phyloP scores from a whole-genome alignment of 192 early-diverging fungal species.

The Helicostylum pulchrum region DNA sequence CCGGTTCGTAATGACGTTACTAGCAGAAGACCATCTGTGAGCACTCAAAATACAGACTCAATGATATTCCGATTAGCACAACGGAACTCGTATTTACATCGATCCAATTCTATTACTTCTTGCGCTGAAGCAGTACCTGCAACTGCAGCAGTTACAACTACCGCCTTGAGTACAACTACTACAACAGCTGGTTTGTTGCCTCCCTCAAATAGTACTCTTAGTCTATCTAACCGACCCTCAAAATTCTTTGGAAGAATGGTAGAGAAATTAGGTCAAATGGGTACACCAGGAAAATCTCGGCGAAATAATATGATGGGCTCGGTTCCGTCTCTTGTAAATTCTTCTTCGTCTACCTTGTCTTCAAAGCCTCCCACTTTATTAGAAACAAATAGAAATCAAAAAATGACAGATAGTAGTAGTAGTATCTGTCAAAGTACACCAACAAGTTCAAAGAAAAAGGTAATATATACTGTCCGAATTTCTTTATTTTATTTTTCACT shows the following conservation, averaged over 20 bases:
- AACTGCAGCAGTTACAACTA: neutral
- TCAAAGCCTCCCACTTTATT: neutral
- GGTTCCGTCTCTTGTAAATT: neutral
- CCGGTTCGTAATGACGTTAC: no score
- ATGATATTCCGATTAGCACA: slow-evolving; percentile 11
- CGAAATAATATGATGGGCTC: neutral
- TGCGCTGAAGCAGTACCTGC: no score
- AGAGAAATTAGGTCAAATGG: slow-evolving; percentile 14
- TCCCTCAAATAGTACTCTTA: neutral
- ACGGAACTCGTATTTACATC: slow-evolving; percentile 2
- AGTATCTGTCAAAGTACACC: neutral
- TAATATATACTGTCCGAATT: neutral
- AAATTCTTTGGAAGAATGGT: slow-evolving; percentile 17
- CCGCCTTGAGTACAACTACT: neutral
- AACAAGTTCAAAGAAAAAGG: slow-evolving; percentile 6
- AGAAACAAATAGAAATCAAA: neutral
- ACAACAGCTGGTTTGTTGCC: neutral
- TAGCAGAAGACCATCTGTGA: no score
- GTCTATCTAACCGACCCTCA: neutral
- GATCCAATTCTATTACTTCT: no score
- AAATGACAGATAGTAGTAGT: no score
- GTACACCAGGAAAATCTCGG: slow-evolving; percentile 1
- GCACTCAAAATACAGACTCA: slow-evolving; percentile 4
- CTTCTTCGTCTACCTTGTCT: neutral
- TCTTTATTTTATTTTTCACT: neutral